phyloP scores from a whole-genome alignment of 2,329 filamentous ascomycete genomes.

The Hawksworthiomyces lignivorus region DNA sequence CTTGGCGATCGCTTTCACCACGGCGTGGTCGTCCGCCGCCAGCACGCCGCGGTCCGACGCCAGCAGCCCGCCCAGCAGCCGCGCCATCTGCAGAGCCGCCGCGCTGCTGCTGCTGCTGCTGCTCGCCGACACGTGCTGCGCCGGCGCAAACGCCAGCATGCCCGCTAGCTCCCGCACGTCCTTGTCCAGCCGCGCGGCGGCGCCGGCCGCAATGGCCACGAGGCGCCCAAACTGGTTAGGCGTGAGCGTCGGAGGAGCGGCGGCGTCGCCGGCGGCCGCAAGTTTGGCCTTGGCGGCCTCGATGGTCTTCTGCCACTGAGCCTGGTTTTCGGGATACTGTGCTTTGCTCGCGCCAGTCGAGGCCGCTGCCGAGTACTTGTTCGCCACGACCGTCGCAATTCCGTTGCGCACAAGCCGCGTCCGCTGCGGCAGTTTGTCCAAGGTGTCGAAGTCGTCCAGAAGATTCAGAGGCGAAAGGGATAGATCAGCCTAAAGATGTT shows the following conservation, averaged over 20 bases:
- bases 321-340: conserved; percentile 21
- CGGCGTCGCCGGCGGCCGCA: not conserved
- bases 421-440: conserved; percentile 12
- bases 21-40: conserved; percentile 32
- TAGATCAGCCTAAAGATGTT: conserved; percentile 16
- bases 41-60: conserved; percentile 27
- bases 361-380: conserved; percentile 16
- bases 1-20: conserved; percentile 33
- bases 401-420: conserved; percentile 14
- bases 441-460: conserved; percentile 11
- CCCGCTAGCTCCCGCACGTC: conserved; percentile 24
- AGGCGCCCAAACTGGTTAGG: conserved; percentile 16
- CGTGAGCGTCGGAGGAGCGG: not conserved
- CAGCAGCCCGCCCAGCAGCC: conserved; percentile 32
- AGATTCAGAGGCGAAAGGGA: conserved; percentile 7
- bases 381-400: conserved; percentile 15
- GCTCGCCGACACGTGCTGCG: not conserved
- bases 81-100: conserved; percentile 27
- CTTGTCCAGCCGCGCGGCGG: conserved; percentile 25
- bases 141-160: conserved; percentile 20
- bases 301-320: conserved; percentile 12
- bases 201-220: conserved; percentile 22
- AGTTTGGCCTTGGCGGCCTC: conserved; percentile 8
- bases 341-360: conserved; percentile 3
- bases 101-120: conserved; percentile 16